phyloP scores from a whole-genome alignment of 1,139 yeast species.

The Geotrichum siamense region DNA sequence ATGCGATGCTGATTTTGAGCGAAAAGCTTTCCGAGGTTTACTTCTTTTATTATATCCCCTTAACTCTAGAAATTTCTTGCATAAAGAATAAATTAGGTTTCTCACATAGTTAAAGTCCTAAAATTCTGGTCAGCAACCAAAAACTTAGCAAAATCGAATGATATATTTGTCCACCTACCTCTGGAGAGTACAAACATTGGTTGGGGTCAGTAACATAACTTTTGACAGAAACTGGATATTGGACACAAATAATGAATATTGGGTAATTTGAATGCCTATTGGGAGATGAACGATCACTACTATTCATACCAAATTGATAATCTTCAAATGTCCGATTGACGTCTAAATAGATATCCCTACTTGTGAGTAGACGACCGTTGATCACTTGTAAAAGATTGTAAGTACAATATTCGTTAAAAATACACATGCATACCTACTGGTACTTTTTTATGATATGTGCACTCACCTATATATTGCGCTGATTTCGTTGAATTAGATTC shows the following conservation, averaged over 20 bases:
- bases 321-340: slow-evolving; percentile 33
- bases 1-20: not conserved
- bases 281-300: too few species aligned
- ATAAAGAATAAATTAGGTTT: slow-evolving; percentile 6
- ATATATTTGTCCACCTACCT: too few species aligned
- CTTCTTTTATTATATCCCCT: not conserved
- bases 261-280: too few species aligned
- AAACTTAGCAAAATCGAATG: not conserved
- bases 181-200: slow-evolving; percentile 30
- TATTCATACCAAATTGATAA: not conserved
- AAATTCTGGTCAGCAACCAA: not conserved
- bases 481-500: slow-evolving; percentile 33
- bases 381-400: slow-evolving; percentile 7
- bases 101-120: slow-evolving; percentile 13
- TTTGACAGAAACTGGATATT: slow-evolving; percentile 31
- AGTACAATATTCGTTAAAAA: not conserved
- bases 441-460: too few species aligned
- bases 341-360: slow-evolving; percentile 27
- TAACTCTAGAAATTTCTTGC: slow-evolving; percentile 8
- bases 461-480: slow-evolving; percentile 40
- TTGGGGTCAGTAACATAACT: slow-evolving; percentile 43
- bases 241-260: slow-evolving; percentile 37
- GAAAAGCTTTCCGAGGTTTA: not conserved
- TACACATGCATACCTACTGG: too few species aligned
- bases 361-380: slow-evolving; percentile 9